Evolutionary conservation across 768 basidiomycete genomes (phyloP), one percentile per base, ranked within the genome.

Genomic region (Xerocomellus intermedius): DNA sequence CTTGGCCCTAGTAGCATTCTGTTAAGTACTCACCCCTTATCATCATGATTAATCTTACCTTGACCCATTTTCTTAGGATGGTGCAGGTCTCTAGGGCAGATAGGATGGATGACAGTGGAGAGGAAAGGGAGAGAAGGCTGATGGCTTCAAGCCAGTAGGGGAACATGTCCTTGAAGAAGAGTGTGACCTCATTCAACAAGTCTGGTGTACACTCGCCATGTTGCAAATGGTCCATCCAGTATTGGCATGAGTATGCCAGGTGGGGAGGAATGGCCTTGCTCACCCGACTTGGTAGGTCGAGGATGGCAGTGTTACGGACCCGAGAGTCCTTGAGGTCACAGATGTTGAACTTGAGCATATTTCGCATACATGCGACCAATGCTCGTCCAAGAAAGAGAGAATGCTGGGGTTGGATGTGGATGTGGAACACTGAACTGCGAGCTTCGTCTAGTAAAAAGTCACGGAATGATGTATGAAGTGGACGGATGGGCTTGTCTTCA

Each of bases 81-180:
- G 14, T 28, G 17, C 49, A 56, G 14, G 32, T 50, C 17, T 55
- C 19, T 36, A 36, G 1, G 21, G 48, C 42, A 38, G 42, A 33
- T 28, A 22, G 19, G 8, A 44, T 44, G 17, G 21, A 33, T 8
- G 35, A 36, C 10, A 10, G 13, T 22, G 48, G 48, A 7, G 46
- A 49, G 44, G 16, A 24, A 12, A 46, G 10, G 38, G 54, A 49
- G 21, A 56, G 45, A 2, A 63, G 47, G 19, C 61, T 50, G 7
- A 76, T 55, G 3, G 64, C 69, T 47, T 76, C 75, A 33, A 42
- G 49, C 44, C 32, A 51, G 39, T 33, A 50, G 37, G 50, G 33
- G 9, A 47, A 35, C 13, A 19, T 51, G 12, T 19, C 13, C 26
- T 41, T 46, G n/a, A 55, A 56, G 22, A 43, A 51, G 19, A 41